Base-by-base conservation (phyloP, 192 early-diverging fungal species). In the Haplosporangium gracile region DNA sequence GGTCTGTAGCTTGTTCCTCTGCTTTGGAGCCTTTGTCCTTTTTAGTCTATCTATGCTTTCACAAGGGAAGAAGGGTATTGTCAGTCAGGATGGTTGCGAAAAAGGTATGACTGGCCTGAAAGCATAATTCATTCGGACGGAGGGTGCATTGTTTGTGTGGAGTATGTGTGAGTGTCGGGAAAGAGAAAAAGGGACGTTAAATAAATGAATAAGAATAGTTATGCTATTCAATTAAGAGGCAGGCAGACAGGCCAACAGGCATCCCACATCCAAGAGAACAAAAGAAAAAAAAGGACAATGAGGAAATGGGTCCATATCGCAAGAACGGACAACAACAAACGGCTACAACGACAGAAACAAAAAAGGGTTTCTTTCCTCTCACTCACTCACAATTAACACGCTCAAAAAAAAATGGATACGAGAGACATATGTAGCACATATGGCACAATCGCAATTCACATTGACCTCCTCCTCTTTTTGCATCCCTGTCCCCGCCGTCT, bases 51-150 rank as follows among this genome's bases (percentile, higher is more conserved):
- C 39, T 13, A 13, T 32, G 26, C n/a, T 13, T 63, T 60, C n/a
- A 60, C 0, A 15, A 32, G 26, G 3, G 60, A 65, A 15, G 1
- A 29, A 32, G n/a, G 22, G n/a, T 26, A 57, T 57, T 26, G 11
- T 15, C 26, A 65, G 60, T 65, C 60, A 65, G 60, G 29, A 65
- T 65, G 60, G 60, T 34, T 65, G 60, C 60, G 60, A 65, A 32
- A 26, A 65, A 32, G 9, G 11, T 26, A 0, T 34, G 60, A 4
- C 60, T 65, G 60, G 49, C 18, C 11, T 34, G 60, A 65, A 34
- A 34, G 60, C 60, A 29, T 9, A 63, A 63, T 63, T 29, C 57
- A 63, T 63, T 29, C 57, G 15, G 13, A 65, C n/a, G n/a, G n/a
- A n/a, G n/a, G n/a, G n/a, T n/a, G n/a, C n/a, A n/a, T n/a, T n/a